phyloP scores from a whole-genome alignment of 78 protist genomes.

The Monosiga brevicollis region DNA sequence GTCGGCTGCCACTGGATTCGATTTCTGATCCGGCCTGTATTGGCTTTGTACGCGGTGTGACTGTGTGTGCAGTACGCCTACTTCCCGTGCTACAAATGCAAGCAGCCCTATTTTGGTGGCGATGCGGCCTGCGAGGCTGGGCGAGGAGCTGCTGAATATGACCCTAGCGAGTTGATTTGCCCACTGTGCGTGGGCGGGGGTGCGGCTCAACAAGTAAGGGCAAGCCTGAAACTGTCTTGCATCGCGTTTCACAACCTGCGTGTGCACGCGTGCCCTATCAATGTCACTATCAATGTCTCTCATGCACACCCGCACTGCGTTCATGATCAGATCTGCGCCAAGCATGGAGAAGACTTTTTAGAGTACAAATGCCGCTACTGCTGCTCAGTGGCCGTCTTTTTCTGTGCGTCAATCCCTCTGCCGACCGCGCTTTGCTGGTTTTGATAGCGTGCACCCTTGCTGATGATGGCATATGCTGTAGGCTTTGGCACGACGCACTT shows the following conservation, averaged over 20 bases:
- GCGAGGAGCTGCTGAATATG: not conserved
- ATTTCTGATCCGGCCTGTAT: too few species aligned
- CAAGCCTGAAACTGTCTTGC: too few species aligned
- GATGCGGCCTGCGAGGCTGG: conserved; percentile 8
- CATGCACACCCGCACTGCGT: not conserved
- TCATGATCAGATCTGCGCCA: conserved; percentile 9
- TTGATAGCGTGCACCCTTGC: too few species aligned
- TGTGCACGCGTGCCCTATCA: too few species aligned
- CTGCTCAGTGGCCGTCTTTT: conserved; percentile 46
- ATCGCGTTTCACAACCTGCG: too few species aligned
- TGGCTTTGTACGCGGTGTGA: too few species aligned
- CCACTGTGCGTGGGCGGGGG: not conserved
- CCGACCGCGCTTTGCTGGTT: too few species aligned
- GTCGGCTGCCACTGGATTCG: too few species aligned
- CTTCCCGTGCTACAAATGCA: conserved; percentile 31
- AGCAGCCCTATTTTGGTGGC: conserved; percentile 31
- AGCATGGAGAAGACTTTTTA: conserved; percentile 38
- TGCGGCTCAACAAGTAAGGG: not conserved
- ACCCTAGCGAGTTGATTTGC: not conserved
- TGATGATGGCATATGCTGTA: too few species aligned
- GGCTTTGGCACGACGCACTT: conserved; percentile 61
- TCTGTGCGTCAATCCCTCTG: too few species aligned
- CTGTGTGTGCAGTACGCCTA: conserved; percentile 8
- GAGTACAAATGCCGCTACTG: conserved; percentile 52
- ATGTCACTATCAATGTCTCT: too few species aligned